Conservation (phyloP, 805 yeast genomes). For the Nakazawaea molendinolei region DNA sequence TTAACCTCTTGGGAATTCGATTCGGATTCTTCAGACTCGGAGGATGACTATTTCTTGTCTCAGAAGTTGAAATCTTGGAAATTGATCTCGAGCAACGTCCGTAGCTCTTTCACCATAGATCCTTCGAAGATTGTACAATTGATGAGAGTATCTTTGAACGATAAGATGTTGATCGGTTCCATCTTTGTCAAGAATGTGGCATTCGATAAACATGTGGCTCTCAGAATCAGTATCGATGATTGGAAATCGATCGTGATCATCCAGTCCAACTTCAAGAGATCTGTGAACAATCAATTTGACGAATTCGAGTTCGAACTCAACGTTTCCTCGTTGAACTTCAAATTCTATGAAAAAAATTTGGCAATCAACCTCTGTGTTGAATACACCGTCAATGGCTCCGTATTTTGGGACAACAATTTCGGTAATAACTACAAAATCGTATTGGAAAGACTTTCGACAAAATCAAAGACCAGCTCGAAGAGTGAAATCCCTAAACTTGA, state of each 20-base stretch:
- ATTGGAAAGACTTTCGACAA: slow-evolving; percentile 18
- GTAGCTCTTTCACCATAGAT: slow-evolving; percentile 20
- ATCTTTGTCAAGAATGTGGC: slow-evolving; percentile 32
- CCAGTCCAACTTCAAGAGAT: slow-evolving; percentile 22
- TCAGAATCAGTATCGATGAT: slow-evolving; percentile 44
- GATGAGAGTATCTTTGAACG: slow-evolving; percentile 30
- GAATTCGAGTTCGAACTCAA: slow-evolving; percentile 45
- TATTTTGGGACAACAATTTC: slow-evolving; percentile 36
- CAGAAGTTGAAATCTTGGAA: slow-evolving; percentile 21
- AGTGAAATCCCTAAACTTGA: slow-evolving; percentile 3
- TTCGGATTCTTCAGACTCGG: slow-evolving; percentile 12
- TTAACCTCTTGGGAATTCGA: slow-evolving; percentile 16
- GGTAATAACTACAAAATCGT: slow-evolving; percentile 29
- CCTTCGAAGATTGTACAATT: slow-evolving; percentile 31
- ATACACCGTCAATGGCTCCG: slow-evolving; percentile 25
- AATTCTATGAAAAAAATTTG: slow-evolving; percentile 19
- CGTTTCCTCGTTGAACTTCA: slow-evolving; percentile 26
- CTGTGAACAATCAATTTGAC: slow-evolving; percentile 25
- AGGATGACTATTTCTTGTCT: slow-evolving; percentile 21
- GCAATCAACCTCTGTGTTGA: slow-evolving; percentile 33
- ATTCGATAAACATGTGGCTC: slow-evolving; percentile 31
- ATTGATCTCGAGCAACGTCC: slow-evolving; percentile 24
- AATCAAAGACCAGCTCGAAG: neutral
- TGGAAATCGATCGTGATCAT: slow-evolving; percentile 43
- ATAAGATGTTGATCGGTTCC: slow-evolving; percentile 35